Percentiles rank a stretch among this genome's conserved stretches.
Conservation (phyloP, 2,329 filamentous ascomycete genomes). For the Monosporascus sp. region DNA sequence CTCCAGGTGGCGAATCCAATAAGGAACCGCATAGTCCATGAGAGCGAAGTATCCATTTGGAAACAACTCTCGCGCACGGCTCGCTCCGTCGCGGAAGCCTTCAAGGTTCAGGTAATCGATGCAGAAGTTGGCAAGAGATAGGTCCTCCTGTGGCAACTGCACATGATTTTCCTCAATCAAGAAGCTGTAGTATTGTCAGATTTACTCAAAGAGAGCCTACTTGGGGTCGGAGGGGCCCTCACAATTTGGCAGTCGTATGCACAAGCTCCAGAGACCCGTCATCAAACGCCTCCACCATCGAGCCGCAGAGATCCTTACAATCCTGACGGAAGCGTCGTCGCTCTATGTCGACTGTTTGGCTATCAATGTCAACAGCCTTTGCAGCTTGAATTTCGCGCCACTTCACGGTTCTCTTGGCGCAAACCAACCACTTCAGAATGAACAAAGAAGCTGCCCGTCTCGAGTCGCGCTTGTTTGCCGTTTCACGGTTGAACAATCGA, state of each 20-base stretch:
- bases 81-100: neutral
- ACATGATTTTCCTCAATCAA: conserved; percentile 6
- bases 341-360: too few species aligned
- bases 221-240: neutral
- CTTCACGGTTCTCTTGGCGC: too few species aligned
- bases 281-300: conserved; percentile 18
- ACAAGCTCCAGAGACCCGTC: conserved; percentile 28
- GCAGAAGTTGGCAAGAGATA: conserved; percentile 10
- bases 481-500: too few species aligned
- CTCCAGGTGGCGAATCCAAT: conserved; percentile 5
- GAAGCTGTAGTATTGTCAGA: neutral
- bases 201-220: conserved; percentile 8
- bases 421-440: too few species aligned
- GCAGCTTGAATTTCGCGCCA: too few species aligned
- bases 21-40: conserved; percentile 6
- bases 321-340: conserved; percentile 17
- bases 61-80: neutral
- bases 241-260: conserved; percentile 28
- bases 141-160: conserved; percentile 7
- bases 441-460: too few species aligned
- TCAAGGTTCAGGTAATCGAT: conserved; percentile 10
- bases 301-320: conserved; percentile 30
- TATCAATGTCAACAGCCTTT: too few species aligned
- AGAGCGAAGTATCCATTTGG: conserved; percentile 3
- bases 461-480: too few species aligned